A percentile compares a stretch with the other conserved stretches of the same genome.
Evolutionary conservation across 768 basidiomycete species (phyloP).

Genomic region (Leccinum rimulosum): DNA sequence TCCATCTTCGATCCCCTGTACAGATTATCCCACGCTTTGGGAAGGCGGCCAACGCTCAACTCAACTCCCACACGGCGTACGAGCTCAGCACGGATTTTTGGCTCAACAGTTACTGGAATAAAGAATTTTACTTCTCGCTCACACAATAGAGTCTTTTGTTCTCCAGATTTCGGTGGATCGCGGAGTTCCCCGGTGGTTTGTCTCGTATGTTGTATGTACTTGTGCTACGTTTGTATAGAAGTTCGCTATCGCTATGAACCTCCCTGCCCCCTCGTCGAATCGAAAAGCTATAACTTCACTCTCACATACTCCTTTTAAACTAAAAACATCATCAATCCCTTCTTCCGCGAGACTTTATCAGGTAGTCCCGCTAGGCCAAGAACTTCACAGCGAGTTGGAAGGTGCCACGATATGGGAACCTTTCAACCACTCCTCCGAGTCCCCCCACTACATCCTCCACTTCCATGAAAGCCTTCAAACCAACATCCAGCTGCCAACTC

Average conservation of each 20-base stretch:
- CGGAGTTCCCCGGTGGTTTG: not conserved
- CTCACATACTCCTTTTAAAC: not conserved
- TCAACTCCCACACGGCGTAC: not conserved
- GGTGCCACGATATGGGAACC: not conserved
- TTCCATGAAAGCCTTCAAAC: not conserved
- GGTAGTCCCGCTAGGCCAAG: not conserved
- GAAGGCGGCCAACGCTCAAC: not conserved
- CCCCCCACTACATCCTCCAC: not conserved
- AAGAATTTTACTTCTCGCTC: not conserved
- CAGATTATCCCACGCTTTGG: not conserved
- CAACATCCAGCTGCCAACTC: not conserved
- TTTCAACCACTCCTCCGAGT: too few species aligned
- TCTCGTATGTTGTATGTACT: too few species aligned
- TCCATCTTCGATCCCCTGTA: not conserved
- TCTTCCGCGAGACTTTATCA: not conserved
- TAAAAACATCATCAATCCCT: not conserved
- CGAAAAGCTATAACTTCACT: not conserved
- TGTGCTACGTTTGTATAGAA: not conserved
- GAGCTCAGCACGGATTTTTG: not conserved
- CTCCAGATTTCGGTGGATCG: not conserved
- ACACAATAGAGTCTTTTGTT: not conserved
- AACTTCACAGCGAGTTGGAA: not conserved
- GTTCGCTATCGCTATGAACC: not conserved
- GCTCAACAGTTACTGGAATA: not conserved
- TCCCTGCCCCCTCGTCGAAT: not conserved